phyloP scores from a whole-genome alignment of 768 basidiomycete genomes.

The Lyophyllum semitale region DNA sequence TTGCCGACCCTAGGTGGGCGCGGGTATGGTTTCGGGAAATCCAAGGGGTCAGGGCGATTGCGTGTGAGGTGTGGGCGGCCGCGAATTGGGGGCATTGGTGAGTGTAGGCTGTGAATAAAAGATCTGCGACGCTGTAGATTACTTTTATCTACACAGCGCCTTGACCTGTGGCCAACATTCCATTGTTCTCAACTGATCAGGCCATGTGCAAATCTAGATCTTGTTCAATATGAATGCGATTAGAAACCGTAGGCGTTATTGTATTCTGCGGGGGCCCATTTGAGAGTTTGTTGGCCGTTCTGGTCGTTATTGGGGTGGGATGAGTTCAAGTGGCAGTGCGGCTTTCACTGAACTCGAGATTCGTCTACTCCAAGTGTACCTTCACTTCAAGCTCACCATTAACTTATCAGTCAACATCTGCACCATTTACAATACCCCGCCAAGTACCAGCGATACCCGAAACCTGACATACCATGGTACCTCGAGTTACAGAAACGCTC shows the following conservation, averaged over 20 bases:
- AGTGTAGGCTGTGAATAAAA: too few relatives aligned
- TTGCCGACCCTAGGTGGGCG: neutral
- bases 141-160: neutral
- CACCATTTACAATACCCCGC: too few relatives aligned
- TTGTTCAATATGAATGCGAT: neutral
- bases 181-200: neutral
- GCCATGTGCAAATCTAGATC: neutral
- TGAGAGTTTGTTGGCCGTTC: too few relatives aligned
- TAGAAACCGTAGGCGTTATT: neutral
- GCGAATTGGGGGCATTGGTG: neutral
- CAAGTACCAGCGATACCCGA: too few relatives aligned
- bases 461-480: conserved; percentile 21
- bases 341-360: too few relatives aligned
- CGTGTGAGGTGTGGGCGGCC: neutral
- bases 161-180: neutral
- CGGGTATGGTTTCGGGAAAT: neutral
- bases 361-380: neutral
- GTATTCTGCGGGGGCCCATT: neutral
- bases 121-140: neutral
- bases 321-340: too few relatives aligned
- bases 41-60: conserved; percentile 2
- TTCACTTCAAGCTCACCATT: neutral
- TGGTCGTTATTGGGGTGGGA: too few relatives aligned
- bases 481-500: conserved; percentile 32
- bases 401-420: too few relatives aligned